Conservation (phyloP, 2,329 filamentous ascomycete species). For the Stenocarpella maydis region DNA sequence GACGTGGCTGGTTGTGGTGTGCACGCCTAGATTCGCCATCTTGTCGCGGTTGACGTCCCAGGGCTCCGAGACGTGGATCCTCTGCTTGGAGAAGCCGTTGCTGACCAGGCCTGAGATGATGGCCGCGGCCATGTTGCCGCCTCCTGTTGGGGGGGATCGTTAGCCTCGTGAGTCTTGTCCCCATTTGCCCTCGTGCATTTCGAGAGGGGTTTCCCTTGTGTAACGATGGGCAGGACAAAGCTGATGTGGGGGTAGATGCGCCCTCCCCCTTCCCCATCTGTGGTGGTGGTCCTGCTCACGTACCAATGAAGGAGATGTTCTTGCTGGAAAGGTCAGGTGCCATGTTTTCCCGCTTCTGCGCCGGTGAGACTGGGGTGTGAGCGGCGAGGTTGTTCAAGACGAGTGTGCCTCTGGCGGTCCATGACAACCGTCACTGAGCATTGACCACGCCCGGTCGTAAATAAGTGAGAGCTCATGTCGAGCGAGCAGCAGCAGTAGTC, state of each 20-base stretch:
- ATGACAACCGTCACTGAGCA: background rate
- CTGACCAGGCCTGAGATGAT: slow-evolving; percentile 58
- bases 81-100: slow-evolving; percentile 50
- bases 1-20: slow-evolving; percentile 54
- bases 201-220: background rate
- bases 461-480: slow-evolving; percentile 10
- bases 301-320: slow-evolving; percentile 36
- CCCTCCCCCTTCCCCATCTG: background rate
- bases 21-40: slow-evolving; percentile 55
- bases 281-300: background rate
- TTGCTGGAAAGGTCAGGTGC: slow-evolving; percentile 31
- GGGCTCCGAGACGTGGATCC: slow-evolving; percentile 58
- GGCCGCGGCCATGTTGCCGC: slow-evolving; percentile 62
- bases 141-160: slow-evolving; percentile 42
- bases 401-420: background rate
- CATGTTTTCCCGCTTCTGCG: slow-evolving; percentile 22
- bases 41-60: slow-evolving; percentile 62
- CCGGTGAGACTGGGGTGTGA: background rate
- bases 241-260: background rate
- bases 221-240: background rate
- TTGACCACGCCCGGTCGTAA: background rate
- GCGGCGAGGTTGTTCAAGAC: background rate
- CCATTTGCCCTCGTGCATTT: background rate
- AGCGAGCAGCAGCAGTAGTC: background rate
- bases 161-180: background rate